phyloP scores from a whole-genome alignment of 768 basidiomycete species.

The Boletus rubescentipes region DNA sequence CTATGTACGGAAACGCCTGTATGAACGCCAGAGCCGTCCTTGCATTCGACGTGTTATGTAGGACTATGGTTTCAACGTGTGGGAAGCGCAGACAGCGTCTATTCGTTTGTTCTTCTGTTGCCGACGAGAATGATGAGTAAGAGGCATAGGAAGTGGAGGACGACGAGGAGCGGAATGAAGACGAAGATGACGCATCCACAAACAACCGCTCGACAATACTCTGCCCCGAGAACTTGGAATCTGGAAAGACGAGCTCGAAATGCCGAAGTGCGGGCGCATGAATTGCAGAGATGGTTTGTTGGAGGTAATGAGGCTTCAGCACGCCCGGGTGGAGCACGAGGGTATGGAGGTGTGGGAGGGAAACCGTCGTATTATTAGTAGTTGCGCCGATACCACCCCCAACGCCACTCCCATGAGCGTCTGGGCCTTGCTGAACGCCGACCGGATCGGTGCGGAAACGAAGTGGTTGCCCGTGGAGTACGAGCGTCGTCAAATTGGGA shows the following conservation, averaged over 20 bases:
- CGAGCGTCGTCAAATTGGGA: slow-evolving; percentile 25
- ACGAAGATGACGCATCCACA: slow-evolving; percentile 3
- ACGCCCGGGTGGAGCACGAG: slow-evolving; percentile 31
- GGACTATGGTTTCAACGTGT: slow-evolving; percentile 25
- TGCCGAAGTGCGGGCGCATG: slow-evolving; percentile 30
- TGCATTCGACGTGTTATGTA: slow-evolving; percentile 26
- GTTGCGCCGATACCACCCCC: not conserved
- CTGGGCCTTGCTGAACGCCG: slow-evolving; percentile 5
- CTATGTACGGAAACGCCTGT: slow-evolving; percentile 25
- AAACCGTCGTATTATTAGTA: slow-evolving; percentile 3
- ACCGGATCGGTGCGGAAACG: slow-evolving; percentile 22
- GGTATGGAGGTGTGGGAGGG: slow-evolving; percentile 29
- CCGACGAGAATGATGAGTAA: not conserved
- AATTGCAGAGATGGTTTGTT: slow-evolving; percentile 29
- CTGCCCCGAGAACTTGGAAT: slow-evolving; percentile 29
- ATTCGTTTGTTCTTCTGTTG: not conserved
- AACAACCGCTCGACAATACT: slow-evolving; percentile 27
- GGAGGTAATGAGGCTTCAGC: slow-evolving; percentile 33
- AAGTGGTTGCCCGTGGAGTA: slow-evolving; percentile 30
- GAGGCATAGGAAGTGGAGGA: not conserved
- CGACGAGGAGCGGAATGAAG: not conserved
- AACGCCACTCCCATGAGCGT: not conserved
- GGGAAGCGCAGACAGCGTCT: slow-evolving; percentile 26
- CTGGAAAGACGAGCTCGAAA: slow-evolving; percentile 34
- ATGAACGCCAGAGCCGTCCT: slow-evolving; percentile 25